These are phyloP conservation scores for Aspergillus japonicus DNA, from an alignment of 2,329 filamentous ascomycete genomes.

Conservation along the genomic window DNA sequence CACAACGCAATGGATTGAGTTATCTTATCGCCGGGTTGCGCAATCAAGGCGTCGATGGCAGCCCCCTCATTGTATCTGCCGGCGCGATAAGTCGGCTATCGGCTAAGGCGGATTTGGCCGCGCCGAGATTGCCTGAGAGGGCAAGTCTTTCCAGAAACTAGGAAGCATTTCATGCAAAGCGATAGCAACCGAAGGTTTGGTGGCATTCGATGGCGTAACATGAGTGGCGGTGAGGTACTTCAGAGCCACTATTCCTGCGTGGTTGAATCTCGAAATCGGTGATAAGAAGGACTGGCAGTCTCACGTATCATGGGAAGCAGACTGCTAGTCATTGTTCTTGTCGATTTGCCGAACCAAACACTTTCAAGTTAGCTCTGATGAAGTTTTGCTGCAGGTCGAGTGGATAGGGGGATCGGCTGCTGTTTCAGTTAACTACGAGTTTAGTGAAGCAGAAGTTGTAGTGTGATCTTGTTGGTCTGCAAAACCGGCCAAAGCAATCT, in stretches of 20 bases:
- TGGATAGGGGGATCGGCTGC: neutral
- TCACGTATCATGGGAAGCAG: neutral
- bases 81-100: neutral
- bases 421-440: neutral
- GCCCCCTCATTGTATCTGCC: neutral
- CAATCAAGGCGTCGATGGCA: constrained; percentile 1
- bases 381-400: neutral
- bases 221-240: neutral
- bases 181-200: neutral
- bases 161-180: neutral
- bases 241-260: neutral
- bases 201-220: neutral
- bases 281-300: neutral
- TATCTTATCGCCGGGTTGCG: constrained; percentile 7
- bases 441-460: neutral
- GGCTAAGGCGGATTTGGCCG: neutral
- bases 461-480: neutral
- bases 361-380: neutral
- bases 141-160: neutral
- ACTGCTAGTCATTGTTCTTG: neutral
- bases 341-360: neutral
- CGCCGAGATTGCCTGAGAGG: constrained; percentile 1
- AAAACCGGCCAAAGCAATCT: no score
- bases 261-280: neutral
- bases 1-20: neutral